Evolutionary conservation across 306 rosid genomes (phyloP).

Genomic region (Nissolia schottii): DNA sequence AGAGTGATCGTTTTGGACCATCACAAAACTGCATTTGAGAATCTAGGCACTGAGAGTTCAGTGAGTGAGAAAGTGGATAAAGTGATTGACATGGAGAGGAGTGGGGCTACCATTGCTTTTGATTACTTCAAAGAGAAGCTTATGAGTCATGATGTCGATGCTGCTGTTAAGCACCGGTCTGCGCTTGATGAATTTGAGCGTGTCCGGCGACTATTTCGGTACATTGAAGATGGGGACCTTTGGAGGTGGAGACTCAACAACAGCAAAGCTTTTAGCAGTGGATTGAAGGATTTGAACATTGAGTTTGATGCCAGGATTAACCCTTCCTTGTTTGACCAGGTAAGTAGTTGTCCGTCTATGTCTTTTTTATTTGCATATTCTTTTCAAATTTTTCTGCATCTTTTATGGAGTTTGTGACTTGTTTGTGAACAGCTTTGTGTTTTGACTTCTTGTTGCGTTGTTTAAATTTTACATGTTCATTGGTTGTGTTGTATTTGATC

Average conservation of each 20-base stretch:
- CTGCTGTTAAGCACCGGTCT: slow-evolving; percentile 7
- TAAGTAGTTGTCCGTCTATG: slow-evolving; percentile 32
- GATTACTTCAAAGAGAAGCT: slow-evolving; percentile 72
- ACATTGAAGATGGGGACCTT: slow-evolving; percentile 88
- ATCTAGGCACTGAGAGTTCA: slow-evolving; percentile 19
- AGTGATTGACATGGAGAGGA: slow-evolving; percentile 64
- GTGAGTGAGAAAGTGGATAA: slow-evolving; percentile 41
- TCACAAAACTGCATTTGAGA: slow-evolving; percentile 77
- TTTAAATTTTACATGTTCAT: not conserved
- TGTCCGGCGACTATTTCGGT: slow-evolving; percentile 43
- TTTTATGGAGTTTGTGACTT: not conserved
- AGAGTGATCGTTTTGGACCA: slow-evolving; percentile 82
- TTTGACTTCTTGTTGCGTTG: not conserved
- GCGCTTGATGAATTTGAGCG: slow-evolving; percentile 48
- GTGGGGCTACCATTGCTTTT: slow-evolving; percentile 93
- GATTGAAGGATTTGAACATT: slow-evolving; percentile 62
- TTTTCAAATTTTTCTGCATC: not conserved
- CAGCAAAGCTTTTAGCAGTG: slow-evolving; percentile 82
- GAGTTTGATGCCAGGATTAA: slow-evolving; percentile 51
- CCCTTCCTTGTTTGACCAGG: slow-evolving; percentile 67
- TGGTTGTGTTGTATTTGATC: not conserved
- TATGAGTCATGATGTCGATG: slow-evolving; percentile 12
- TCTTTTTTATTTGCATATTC: not conserved
- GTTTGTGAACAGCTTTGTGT: too few relatives aligned
- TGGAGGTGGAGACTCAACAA: slow-evolving; percentile 82